phyloP scores from a whole-genome alignment of 108 stramenopile species.

The Schizochytrium sp. region DNA sequence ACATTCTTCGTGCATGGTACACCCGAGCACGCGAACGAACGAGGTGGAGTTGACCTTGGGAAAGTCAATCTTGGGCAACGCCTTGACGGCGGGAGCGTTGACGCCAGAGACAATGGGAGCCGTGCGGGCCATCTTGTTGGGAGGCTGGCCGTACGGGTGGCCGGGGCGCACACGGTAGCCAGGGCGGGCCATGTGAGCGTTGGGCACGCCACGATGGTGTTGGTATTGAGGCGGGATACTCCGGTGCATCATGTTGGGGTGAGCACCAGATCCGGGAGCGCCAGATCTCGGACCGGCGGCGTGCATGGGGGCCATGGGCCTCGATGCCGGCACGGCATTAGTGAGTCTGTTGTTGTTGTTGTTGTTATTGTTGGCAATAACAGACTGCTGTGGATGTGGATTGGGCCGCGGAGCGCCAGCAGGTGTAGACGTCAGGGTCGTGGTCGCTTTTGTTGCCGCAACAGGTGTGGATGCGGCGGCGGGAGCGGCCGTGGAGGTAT shows the following conservation, averaged over 20 bases:
- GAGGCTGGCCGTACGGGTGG: not conserved
- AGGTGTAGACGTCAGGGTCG: not conserved
- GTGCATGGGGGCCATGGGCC: not conserved
- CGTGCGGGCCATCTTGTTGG: not conserved
- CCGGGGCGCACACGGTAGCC: not conserved
- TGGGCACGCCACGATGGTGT: not conserved
- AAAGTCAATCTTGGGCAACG: not conserved
- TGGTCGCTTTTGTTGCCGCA: not conserved
- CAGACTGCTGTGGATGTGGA: not conserved
- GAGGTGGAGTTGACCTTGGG: not conserved
- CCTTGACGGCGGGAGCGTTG: not conserved
- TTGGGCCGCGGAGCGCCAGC: not conserved
- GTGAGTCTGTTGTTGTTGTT: not conserved
- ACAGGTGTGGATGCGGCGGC: not conserved
- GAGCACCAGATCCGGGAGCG: too few species aligned
- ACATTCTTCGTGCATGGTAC: conserved; percentile 16
- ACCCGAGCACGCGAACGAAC: conserved; percentile 15
- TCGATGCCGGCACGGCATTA: not conserved
- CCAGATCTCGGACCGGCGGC: too few species aligned
- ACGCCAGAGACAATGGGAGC: not conserved
- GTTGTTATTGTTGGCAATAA: not conserved
- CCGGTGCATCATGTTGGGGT: not conserved
- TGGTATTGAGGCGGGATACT: not conserved
- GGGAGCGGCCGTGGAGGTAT: not conserved
- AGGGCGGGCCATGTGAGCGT: not conserved